Evolutionary conservation across 2,329 filamentous ascomycete species (phyloP).

Genomic region (Septoria linicola): DNA sequence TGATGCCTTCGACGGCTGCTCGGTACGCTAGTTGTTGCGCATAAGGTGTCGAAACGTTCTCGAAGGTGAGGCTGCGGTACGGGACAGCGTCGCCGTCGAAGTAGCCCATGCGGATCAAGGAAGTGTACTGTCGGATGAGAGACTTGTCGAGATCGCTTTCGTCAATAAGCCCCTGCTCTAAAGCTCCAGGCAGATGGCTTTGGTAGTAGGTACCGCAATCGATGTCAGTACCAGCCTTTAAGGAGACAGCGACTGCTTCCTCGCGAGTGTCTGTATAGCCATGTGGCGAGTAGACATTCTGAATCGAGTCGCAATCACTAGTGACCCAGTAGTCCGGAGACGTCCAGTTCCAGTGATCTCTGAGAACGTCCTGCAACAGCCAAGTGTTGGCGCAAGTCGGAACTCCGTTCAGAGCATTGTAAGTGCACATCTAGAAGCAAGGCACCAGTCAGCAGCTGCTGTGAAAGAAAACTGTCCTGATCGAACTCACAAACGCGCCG

Average conservation of each 20-base stretch:
- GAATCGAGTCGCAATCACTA: conserved; percentile 64
- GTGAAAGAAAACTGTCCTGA: conserved; percentile 29
- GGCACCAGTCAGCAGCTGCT: background rate
- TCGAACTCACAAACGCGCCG: conserved; percentile 54
- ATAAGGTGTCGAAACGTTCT: conserved; percentile 56
- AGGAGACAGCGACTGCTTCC: conserved; percentile 48
- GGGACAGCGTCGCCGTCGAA: conserved; percentile 53
- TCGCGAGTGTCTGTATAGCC: conserved; percentile 45
- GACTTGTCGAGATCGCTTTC: conserved; percentile 51
- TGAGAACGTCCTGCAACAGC: conserved; percentile 61
- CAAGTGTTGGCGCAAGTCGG: conserved; percentile 64
- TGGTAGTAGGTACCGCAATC: conserved; percentile 54
- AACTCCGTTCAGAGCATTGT: conserved; percentile 63
- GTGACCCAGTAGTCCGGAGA: conserved; percentile 62
- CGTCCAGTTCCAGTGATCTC: conserved; percentile 65
- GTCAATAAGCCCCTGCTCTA: conserved; percentile 45
- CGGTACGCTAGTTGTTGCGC: conserved; percentile 57
- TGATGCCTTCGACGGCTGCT: conserved; percentile 50
- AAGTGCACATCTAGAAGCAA: conserved; percentile 16
- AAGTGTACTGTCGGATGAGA: conserved; percentile 54
- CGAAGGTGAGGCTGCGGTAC: conserved; percentile 56
- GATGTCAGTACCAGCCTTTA: conserved; percentile 55
- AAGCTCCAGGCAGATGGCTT: conserved; percentile 46
- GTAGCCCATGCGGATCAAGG: conserved; percentile 57
- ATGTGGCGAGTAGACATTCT: conserved; percentile 49